Evolutionary conservation across 257 asterid genomes (phyloP), one percentile per base, ranked within the genome.

Genomic region (Nicotiana otophora): DNA sequence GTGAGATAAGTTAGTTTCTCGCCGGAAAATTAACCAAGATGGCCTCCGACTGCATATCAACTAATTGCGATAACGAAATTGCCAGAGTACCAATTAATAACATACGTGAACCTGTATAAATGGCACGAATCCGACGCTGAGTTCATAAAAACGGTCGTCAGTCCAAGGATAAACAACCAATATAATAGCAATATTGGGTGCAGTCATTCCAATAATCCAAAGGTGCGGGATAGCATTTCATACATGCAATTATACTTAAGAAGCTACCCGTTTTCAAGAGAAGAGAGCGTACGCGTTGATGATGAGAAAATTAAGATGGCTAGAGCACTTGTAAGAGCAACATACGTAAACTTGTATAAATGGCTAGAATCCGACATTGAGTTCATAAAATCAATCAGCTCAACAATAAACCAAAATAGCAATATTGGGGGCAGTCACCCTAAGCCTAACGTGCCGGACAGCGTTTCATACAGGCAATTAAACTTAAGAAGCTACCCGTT

Each of bases 361-460:
- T 92, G 98, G 97, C 97, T 97, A 76, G 98, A 89, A 86, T 92
- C 98, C 48, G 97, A 93, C 42, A 92, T 90, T 33, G 98, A 90
- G 81, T 94, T 94, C 78, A 91, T 94, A 7, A 58, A 93, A 19
- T 93, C 97, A 9, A 83, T 93, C 86, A 94, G 93, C 84, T 85
- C 88, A 19, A 89, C 23, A 48, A 20, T n/a, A 39, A 78, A 17
- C 33, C 42, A 48, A 5, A 30, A 63, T 3, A 33, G 10, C 31
- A 67, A 28, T 20, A 31, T 31, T 31, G 9, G 55, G 55, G 26
- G 57, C 30, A 74, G 87, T 17, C 4, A 31, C 3, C 33, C 4
- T 31, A 31, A 31, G 33, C 92, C 95, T 0, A 84, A 84, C 76
- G 95, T 91, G 82, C 95, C 93, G 46, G 97, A 94, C 82, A 93